A percentile compares a stretch with the other conserved stretches of the same genome.
Conservation (phyloP, 2,329 filamentous ascomycete species). For the Phoma herbarum region DNA sequence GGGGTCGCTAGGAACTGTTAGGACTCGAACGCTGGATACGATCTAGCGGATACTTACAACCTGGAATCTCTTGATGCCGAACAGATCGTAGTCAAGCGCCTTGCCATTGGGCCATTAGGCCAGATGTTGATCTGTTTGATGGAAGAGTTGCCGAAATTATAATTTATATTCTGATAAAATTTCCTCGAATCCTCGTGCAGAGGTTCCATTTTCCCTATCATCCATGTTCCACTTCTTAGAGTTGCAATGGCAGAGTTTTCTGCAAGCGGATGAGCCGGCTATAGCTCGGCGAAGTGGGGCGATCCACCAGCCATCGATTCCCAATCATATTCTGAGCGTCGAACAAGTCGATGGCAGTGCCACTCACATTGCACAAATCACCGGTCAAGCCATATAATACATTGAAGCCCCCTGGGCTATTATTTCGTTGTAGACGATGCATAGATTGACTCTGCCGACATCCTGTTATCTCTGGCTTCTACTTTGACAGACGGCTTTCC, state of each 20-base stretch:
- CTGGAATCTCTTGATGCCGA: slow-evolving; percentile 35
- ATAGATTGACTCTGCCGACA: too few species aligned
- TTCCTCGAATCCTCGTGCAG: too few species aligned
- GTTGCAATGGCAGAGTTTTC: neutral
- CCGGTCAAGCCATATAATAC: too few species aligned
- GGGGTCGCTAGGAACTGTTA: slow-evolving; percentile 29
- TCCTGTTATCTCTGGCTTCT: too few species aligned
- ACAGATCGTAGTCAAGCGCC: slow-evolving; percentile 59
- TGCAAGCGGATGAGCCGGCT: slow-evolving; percentile 4
- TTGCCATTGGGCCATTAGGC: slow-evolving; percentile 61
- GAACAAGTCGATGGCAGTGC: too few species aligned
- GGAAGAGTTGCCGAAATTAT: neutral
- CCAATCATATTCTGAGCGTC: too few species aligned
- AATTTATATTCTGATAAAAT: neutral
- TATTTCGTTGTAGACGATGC: too few species aligned
- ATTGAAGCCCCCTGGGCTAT: too few species aligned
- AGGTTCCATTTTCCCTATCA: too few species aligned
- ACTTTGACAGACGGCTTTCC: too few species aligned
- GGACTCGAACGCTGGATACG: slow-evolving; percentile 19
- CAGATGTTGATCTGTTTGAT: slow-evolving; percentile 16
- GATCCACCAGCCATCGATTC: neutral
- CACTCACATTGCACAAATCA: too few species aligned
- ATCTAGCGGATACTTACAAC: slow-evolving; percentile 12
- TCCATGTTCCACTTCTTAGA: too few species aligned
- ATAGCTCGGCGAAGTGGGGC: slow-evolving; percentile 8